Evolutionary conservation across 2,329 filamentous ascomycete species (phyloP).

Genomic region (Aspergillus oerlinghausenensis): DNA sequence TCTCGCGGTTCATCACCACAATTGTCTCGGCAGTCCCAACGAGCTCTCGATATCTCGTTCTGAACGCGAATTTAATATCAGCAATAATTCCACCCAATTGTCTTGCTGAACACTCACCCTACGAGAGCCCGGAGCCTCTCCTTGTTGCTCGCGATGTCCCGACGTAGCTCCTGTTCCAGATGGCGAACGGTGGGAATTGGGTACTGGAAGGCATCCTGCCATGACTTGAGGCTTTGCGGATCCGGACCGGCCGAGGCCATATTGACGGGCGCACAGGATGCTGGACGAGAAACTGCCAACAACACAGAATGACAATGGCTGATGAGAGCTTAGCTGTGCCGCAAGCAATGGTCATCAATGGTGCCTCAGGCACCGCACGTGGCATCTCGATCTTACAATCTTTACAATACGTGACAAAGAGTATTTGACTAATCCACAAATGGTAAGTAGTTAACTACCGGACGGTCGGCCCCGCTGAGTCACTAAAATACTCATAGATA

Average conservation of each 20-base stretch:
- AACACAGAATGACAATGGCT: not conserved
- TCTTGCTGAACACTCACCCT: conserved; percentile 45
- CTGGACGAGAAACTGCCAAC: conserved; percentile 6
- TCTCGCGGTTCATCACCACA: conserved; percentile 77
- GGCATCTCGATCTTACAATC: not conserved
- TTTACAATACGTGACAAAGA: not conserved
- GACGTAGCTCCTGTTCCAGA: conserved; percentile 61
- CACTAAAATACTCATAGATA: not conserved
- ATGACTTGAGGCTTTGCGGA: conserved; percentile 52
- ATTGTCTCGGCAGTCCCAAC: conserved; percentile 93
- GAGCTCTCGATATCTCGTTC: conserved; percentile 75
- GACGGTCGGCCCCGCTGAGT: not conserved
- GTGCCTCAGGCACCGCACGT: conserved; percentile 20
- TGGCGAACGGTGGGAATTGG: conserved; percentile 59
- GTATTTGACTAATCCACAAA: conserved; percentile 9
- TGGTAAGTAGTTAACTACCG: not conserved
- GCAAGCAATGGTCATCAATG: conserved; percentile 1
- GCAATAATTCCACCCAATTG: not conserved
- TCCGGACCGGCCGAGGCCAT: conserved; percentile 57
- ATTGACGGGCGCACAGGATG: conserved; percentile 12
- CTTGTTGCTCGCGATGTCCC: conserved; percentile 58
- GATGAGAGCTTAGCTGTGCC: not conserved
- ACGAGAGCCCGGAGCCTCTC: conserved; percentile 63
- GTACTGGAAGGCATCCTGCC: conserved; percentile 65
- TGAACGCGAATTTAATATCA: conserved; percentile 25